These are phyloP conservation scores for Epichloe sp. DNA, from an alignment of 2,329 filamentous ascomycete genomes.

Conservation along the genomic window DNA sequence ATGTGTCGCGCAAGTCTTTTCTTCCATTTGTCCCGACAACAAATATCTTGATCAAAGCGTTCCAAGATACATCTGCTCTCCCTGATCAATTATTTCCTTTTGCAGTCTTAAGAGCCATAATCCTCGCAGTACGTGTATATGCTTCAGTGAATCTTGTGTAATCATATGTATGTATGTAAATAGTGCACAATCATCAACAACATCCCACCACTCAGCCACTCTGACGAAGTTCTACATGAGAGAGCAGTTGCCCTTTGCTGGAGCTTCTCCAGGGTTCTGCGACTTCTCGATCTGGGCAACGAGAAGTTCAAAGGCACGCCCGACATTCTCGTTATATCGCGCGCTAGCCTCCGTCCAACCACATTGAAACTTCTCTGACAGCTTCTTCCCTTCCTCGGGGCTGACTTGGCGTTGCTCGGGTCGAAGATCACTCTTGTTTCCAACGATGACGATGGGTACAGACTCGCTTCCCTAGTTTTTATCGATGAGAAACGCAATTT, in stretches of 20 bases:
- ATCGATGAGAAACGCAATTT: neutral
- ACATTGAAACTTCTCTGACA: conserved; percentile 79
- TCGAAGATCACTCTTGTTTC: conserved; percentile 91
- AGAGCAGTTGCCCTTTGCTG: conserved; percentile 65
- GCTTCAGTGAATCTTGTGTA: neutral
- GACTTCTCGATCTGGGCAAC: conserved; percentile 91
- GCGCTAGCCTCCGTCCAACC: conserved; percentile 93
- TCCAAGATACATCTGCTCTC: too few species aligned
- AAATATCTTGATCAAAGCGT: too few species aligned
- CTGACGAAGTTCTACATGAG: conserved; percentile 56
- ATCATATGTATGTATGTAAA: neutral
- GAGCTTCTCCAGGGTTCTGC: conserved; percentile 76
- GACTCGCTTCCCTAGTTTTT: conserved; percentile 64
- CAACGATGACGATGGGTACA: conserved; percentile 87
- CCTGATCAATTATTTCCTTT: too few species aligned
- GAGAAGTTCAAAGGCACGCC: conserved; percentile 84
- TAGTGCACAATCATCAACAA: neutral
- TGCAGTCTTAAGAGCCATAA: too few species aligned
- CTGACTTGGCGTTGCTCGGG: conserved; percentile 88
- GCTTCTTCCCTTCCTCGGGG: conserved; percentile 68
- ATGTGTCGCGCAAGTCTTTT: too few species aligned
- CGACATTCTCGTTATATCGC: conserved; percentile 86
- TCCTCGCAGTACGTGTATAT: neutral
- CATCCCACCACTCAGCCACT: neutral
- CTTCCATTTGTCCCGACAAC: too few species aligned